These are phyloP conservation scores for Acanthamoeba sp. DNA, from an alignment of 208 protist species.

Conservation along the genomic window DNA sequence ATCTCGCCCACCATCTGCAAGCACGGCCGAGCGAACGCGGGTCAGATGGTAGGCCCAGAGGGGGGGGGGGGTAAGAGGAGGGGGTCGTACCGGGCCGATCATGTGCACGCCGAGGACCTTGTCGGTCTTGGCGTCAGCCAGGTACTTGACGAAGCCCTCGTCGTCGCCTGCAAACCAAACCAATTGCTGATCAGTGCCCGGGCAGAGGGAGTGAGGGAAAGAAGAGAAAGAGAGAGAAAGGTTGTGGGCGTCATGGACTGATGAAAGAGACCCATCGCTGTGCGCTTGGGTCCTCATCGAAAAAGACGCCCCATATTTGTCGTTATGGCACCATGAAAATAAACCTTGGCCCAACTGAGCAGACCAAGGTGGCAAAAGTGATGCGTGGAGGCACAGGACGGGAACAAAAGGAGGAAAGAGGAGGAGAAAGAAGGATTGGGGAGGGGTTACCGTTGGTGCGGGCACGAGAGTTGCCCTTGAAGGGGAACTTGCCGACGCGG, in stretches of 20 bases:
- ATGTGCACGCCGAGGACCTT: conserved; percentile 99
- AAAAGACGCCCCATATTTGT: not conserved
- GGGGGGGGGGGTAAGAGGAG: not conserved
- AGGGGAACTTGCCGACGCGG: conserved; percentile 98
- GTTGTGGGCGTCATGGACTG: conserved; percentile 3
- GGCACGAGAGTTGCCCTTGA: conserved; percentile 98
- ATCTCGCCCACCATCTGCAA: conserved; percentile 95
- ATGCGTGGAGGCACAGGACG: too few species aligned
- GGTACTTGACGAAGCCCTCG: conserved; percentile 98
- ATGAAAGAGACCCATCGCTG: not conserved
- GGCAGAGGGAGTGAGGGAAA: not conserved
- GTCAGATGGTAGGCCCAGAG: not conserved
- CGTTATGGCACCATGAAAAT: not conserved
- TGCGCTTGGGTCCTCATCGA: not conserved
- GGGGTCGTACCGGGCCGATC: conserved; percentile 90
- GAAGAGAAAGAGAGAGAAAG: not conserved
- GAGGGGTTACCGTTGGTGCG: conserved; percentile 91
- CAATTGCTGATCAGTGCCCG: not conserved
- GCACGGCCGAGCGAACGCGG: not conserved
- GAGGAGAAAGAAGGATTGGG: not conserved
- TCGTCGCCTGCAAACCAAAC: conserved; percentile 86
- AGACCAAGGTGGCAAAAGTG: not conserved
- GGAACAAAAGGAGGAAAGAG: not conserved
- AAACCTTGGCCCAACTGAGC: conserved; percentile 21
- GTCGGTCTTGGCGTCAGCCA: conserved; percentile 97